These are phyloP conservation scores for Euryodendron excelsum DNA, from an alignment of 148 eudicot species.

Conservation along the genomic window DNA sequence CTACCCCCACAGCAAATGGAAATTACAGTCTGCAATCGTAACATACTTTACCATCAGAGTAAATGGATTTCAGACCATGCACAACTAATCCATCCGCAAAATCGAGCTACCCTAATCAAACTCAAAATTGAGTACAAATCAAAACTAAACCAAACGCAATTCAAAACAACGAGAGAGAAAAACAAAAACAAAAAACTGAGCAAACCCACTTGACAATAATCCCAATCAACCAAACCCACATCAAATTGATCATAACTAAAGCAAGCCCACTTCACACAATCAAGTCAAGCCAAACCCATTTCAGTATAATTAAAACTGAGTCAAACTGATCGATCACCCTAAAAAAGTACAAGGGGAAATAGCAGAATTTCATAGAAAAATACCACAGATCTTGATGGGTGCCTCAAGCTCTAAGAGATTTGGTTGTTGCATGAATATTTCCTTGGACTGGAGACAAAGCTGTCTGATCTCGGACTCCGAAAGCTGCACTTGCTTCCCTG, in stretches of 20 bases:
- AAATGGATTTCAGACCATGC: background rate
- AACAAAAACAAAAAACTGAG: background rate
- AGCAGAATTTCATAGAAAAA: conserved; percentile 1
- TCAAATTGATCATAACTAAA: background rate
- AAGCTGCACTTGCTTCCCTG: conserved; percentile 81
- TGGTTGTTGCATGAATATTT: conserved; percentile 72
- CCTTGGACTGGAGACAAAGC: conserved; percentile 67
- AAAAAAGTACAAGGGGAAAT: background rate
- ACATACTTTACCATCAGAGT: background rate
- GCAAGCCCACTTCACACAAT: background rate
- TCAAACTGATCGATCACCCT: background rate
- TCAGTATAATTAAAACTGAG: background rate
- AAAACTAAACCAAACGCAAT: conserved; percentile 4
- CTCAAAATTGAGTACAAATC: background rate
- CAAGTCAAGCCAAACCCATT: conserved; percentile 8
- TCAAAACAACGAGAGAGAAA: background rate
- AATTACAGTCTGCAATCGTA: background rate
- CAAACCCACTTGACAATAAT: background rate
- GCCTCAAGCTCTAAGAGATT: conserved; percentile 85
- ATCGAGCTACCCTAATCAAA: background rate
- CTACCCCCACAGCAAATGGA: too few relatives aligned
- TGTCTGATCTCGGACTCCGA: conserved; percentile 86
- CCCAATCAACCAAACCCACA: background rate
- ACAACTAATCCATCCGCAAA: background rate
- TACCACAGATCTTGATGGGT: conserved; percentile 92